Conservation (phyloP, 202 grass and related monocot species). For the Panicum virgatum region DNA sequence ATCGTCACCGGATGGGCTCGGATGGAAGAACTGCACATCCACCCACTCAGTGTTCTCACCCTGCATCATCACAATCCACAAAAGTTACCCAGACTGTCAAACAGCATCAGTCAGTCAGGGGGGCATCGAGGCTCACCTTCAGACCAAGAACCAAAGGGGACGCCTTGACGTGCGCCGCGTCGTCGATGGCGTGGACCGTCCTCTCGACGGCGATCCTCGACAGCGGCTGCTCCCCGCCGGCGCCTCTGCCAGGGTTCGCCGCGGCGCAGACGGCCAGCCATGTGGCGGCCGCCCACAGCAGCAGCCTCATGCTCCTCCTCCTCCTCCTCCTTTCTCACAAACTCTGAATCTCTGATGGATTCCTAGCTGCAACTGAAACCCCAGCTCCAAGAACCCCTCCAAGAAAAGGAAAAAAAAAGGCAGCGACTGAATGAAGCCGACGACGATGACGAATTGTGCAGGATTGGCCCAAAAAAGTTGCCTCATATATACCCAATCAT, state of each 20-base stretch:
- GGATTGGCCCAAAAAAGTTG: neutral
- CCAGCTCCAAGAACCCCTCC: neutral
- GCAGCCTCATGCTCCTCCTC: neutral
- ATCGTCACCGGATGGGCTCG: slow-evolving; percentile 66
- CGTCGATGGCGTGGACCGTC: slow-evolving; percentile 42
- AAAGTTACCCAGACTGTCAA: neutral
- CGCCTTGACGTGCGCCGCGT: slow-evolving; percentile 52
- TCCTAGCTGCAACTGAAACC: neutral
- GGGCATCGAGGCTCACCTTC: neutral
- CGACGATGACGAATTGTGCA: neutral
- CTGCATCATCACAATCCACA: slow-evolving; percentile 30
- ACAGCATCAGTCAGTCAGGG: neutral
- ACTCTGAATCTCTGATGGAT: slow-evolving; percentile 24
- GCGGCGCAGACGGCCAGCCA: slow-evolving; percentile 18
- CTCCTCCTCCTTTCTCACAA: slow-evolving; percentile 6
- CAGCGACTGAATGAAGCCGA: neutral
- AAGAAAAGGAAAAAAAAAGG: neutral
- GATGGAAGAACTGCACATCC: slow-evolving; percentile 64
- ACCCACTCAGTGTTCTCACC: slow-evolving; percentile 78
- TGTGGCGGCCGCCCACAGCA: neutral
- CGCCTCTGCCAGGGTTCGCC: neutral
- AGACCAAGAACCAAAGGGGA: slow-evolving; percentile 70
- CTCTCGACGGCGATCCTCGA: slow-evolving; percentile 74
- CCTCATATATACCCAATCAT: slow-evolving; percentile 21
- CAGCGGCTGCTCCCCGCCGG: slow-evolving; percentile 73